Conservation (phyloP, 495 filamentous ascomycete species). For the Lentithecium fluviatile region DNA sequence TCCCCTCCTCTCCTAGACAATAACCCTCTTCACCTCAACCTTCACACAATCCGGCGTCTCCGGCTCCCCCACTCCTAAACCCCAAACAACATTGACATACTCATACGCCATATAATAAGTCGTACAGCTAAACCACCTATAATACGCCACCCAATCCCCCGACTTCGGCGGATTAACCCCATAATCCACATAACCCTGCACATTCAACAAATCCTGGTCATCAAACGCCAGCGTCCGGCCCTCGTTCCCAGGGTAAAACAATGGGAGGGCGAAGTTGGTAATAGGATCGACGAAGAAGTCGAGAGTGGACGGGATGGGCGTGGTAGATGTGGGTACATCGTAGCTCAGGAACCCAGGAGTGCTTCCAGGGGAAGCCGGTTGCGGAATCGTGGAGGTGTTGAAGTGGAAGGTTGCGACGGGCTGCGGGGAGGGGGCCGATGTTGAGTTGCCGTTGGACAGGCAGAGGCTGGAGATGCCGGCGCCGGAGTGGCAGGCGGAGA, state of each 20-base stretch:
- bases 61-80: conserved; percentile 45
- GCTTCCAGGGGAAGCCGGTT: conserved; percentile 35
- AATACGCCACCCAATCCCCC: conserved; percentile 24
- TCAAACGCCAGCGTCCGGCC: conserved; percentile 49
- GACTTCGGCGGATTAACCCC: conserved; percentile 39
- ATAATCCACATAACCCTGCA: conserved; percentile 51
- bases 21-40: conserved; percentile 47
- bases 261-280: conserved; percentile 54
- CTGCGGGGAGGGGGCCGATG: conserved; percentile 13
- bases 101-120: conserved; percentile 52
- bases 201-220: conserved; percentile 44
- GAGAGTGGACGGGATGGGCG: conserved; percentile 44
- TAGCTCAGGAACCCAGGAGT: conserved; percentile 47
- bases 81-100: conserved; percentile 55
- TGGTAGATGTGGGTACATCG: conserved; percentile 42
- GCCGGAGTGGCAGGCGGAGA: conserved; percentile 55
- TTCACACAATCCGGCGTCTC: conserved; percentile 58
- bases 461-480: conserved; percentile 57
- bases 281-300: conserved; percentile 44
- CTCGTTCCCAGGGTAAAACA: conserved; percentile 45
- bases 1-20: conserved; percentile 6
- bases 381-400: conserved; percentile 37
- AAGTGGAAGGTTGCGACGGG: conserved; percentile 34
- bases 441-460: conserved; percentile 34
- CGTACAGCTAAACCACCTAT: conserved; percentile 56